phyloP scores from a whole-genome alignment of 495 filamentous ascomycete genomes.

The Monascus purpureus region DNA sequence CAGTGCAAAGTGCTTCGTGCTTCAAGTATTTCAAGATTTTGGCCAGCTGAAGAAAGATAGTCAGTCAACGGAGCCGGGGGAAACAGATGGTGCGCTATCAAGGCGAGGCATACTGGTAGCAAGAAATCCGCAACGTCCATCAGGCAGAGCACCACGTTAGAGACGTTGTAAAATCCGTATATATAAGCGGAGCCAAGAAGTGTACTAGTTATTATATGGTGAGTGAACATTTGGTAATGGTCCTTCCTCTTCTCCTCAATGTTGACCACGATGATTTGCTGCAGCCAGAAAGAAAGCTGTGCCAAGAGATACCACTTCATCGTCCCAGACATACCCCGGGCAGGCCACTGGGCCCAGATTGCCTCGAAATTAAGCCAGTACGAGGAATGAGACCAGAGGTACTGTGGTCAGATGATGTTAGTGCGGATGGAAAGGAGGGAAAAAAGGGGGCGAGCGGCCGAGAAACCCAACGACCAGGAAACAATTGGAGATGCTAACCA shows the following conservation, averaged over 20 bases:
- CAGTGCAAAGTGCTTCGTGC: conserved; percentile 61
- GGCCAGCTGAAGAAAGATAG: conserved; percentile 44
- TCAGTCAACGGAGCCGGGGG: no score
- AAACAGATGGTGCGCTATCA: no score
- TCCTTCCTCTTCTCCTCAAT: conserved; percentile 91
- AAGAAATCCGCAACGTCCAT: conserved; percentile 93
- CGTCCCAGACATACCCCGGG: conserved; percentile 51
- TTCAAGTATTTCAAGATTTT: conserved; percentile 89
- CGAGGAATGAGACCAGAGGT: conserved; percentile 60
- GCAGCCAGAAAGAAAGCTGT: conserved; percentile 85
- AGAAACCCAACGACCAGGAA: background rate
- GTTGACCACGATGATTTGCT: conserved; percentile 88
- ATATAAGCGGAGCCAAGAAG: conserved; percentile 70
- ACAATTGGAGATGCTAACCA: conserved; percentile 48
- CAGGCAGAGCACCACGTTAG: conserved; percentile 73
- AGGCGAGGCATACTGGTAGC: conserved; percentile 56
- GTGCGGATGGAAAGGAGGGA: background rate
- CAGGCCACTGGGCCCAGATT: conserved; percentile 76
- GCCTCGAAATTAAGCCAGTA: conserved; percentile 66
- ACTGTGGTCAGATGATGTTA: conserved; percentile 34
- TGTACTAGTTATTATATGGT: conserved; percentile 78
- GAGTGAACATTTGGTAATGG: conserved; percentile 87
- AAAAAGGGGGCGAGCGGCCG: background rate
- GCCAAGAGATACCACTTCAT: conserved; percentile 87
- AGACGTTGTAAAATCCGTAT: conserved; percentile 72